phyloP scores from a whole-genome alignment of 371 early-diverging fungal genomes.

The Cokeromyces recurvatus region DNA sequence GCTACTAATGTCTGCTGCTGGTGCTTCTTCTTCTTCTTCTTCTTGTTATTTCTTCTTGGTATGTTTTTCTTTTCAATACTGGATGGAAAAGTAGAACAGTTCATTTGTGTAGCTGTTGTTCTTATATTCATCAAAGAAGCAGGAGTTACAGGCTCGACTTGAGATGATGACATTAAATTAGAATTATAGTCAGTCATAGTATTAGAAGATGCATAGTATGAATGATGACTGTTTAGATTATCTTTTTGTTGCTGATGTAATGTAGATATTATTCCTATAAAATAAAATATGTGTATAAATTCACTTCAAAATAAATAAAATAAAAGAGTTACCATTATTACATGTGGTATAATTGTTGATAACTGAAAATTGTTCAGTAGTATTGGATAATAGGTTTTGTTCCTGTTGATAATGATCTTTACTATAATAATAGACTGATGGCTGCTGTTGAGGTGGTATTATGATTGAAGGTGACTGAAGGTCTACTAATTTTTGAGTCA shows the following conservation, averaged over 20 bases:
- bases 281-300: too few relatives aligned
- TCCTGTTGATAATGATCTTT: too few relatives aligned
- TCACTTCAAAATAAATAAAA: constrained; percentile 12
- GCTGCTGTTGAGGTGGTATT: too few relatives aligned
- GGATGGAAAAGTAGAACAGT: background rate
- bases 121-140: constrained; percentile 57
- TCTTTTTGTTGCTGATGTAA: background rate
- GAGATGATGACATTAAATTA: constrained; percentile 1
- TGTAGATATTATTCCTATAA: background rate
- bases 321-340: background rate
- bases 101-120: background rate
- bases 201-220: background rate
- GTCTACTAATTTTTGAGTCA: constrained; percentile 11
- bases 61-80: background rate
- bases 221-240: background rate
- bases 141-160: constrained; percentile 58
- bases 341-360: constrained; percentile 1
- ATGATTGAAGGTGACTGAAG: too few relatives aligned
- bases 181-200: background rate
- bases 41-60: background rate
- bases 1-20: too few relatives aligned
- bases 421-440: too few relatives aligned
- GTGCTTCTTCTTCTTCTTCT: background rate
- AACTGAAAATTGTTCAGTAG: too few relatives aligned
- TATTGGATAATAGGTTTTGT: too few relatives aligned